Base-by-base conservation (phyloP, 2,329 filamentous ascomycete species). In the Cytospora schulzeri region DNA sequence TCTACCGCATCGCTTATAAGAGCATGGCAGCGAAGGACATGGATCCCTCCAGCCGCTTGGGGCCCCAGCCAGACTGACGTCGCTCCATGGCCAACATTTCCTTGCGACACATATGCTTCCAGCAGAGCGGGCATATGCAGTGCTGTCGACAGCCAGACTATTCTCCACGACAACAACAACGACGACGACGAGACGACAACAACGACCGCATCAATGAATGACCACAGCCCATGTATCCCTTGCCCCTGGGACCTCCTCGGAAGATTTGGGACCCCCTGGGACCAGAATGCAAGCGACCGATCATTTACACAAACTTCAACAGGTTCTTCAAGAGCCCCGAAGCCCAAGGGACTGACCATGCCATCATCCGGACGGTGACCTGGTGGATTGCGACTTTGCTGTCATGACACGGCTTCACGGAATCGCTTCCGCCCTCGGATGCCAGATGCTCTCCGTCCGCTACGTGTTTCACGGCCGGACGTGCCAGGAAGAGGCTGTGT, bases 1-100 rank as follows among this genome's bases (percentile, higher is more conserved):
- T 60, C 48, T 26, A 60, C 24, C n/a, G 22, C 48, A 60, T 22
- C 14, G 57, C 48, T 28, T 4, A 33, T 38, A 60, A 9, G 57
- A 35, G 31, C 57, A 38, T 31, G 31, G 8, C 31, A 60, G 41
- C n/a, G 22, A 53, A 22, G 22, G 31, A 24, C 14, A 26, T 26
- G 38, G 35, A 24, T n/a, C 31, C 31, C 48, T 60, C 57, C 22
- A 51, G 29, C 24, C 45, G 57, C 22, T 60, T 48, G 31, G 35
- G 11, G 48, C 31, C 48, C 48, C 33, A 51, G 31, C 57, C 38
- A n/a, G 31, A 41, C 15, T 41, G 57, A 26, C 33, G 57, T 60
- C 57, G 38, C 31, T 53, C 19, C 48, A 38, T 35, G 45, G 26
- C 29, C n/a, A 50, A 26, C 29, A 60, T 48, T 12, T 4, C 31